Base-by-base conservation (phyloP, 2,329 filamentous ascomycete species). In the Colletotrichum nymphaeae region DNA sequence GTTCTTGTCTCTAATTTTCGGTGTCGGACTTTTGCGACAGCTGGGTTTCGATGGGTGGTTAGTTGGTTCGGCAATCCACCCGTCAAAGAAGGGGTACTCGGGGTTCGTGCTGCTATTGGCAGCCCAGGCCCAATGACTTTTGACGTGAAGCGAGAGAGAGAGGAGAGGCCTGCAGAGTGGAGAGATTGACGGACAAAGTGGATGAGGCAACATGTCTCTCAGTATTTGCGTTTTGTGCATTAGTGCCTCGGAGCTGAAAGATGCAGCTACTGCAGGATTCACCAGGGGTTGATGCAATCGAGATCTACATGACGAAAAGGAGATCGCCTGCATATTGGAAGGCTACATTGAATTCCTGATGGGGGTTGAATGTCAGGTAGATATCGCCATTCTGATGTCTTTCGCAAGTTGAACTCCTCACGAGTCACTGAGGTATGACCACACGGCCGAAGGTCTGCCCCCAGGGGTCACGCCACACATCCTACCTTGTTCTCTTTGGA, bases 21-120 rank as follows among this genome's bases (percentile, higher is more conserved):
- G 70, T 70, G 60, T 73, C 42, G 67, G 60, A 70, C 30, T 70
- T n/a, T 37, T 73, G 67, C 70, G 70, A 65, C 70, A 73, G 11
- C 26, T 52, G 19, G 70, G 55, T 66, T 62, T 56, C 42, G 46
- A n/a, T 49, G 11, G 32, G 55, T 66, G 62, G 26, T 57, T 12
- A 28, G 19, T 28, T 37, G 60, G 22, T 24, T 19, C 37, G n/a
- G 30, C 22, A 26, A 46, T 60, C 67, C 55, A 62, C 19, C 3
- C 11, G 30, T 37, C 11, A 19, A 56, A 22, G 16, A 35, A 52
- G n/a, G 42, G 22, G 52, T 14, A 14, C 26, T 64, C 53, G 53
- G 52, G 12, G 24, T 22, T 64, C 53, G 42, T 24, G 30, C 32
- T 26, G 3, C 53, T 26, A 49, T 28, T 64, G 49, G 58, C 19